These are phyloP conservation scores for Gynandropsis gynandra DNA, from an alignment of 345 rosid genomes.

Conservation along the genomic window DNA sequence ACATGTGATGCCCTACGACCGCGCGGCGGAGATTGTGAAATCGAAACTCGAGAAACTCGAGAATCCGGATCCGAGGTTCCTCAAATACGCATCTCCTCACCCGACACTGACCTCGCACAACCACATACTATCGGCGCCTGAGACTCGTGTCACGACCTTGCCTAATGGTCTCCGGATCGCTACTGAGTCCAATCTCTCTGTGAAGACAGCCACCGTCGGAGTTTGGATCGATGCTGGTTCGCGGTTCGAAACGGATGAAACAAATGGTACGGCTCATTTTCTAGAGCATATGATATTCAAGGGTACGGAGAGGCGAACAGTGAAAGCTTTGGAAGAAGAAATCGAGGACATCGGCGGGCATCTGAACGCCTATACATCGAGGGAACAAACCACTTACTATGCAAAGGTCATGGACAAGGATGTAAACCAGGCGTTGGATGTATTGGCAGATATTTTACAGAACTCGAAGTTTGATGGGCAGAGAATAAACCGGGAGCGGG, in stretches of 20 bases:
- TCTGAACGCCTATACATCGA: conserved; percentile 84
- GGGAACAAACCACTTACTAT: conserved; percentile 94
- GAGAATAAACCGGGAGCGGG: conserved; percentile 62
- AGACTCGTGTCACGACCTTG: conserved; percentile 84
- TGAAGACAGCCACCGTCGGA: conserved; percentile 82
- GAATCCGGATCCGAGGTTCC: conserved; percentile 80
- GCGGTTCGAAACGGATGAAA: conserved; percentile 74
- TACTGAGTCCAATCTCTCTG: conserved; percentile 73
- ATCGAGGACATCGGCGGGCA: conserved; percentile 97
- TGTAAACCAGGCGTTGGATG: conserved; percentile 60
- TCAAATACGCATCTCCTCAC: conserved; percentile 80
- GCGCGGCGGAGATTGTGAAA: conserved; percentile 54
- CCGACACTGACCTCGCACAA: conserved; percentile 58
- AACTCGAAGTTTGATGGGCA: conserved; percentile 62
- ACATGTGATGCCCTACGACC: conserved; percentile 70
- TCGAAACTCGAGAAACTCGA: conserved; percentile 57
- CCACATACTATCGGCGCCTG: conserved; percentile 79
- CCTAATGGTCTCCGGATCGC: conserved; percentile 87
- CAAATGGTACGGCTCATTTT: conserved; percentile 91
- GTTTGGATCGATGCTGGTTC: conserved; percentile 99
- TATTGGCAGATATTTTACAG: conserved; percentile 91
- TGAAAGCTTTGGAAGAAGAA: conserved; percentile 71
- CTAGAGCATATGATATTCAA: conserved; percentile 97
- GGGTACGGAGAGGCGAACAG: conserved; percentile 67
- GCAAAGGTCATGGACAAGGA: conserved; percentile 82